Evolutionary conservation across 1,284 basidiomycete genomes (phyloP), one percentile per base, ranked within the genome.

Genomic region (Wolfiporia cocos): DNA sequence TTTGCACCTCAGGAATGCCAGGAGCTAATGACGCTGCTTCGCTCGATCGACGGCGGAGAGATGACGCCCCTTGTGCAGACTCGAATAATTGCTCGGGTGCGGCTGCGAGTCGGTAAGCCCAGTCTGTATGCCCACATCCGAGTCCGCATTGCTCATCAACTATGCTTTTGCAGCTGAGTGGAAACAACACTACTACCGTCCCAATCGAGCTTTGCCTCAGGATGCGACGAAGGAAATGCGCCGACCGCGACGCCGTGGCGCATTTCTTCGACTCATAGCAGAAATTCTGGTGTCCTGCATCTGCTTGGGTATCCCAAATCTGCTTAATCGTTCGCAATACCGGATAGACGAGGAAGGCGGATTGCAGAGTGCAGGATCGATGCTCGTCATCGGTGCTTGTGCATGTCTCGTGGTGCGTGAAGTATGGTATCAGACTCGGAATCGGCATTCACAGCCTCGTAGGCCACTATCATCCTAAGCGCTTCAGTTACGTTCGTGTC

Each of bases 401-500:
- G 74, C 80, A 11, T 83, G 79, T 52, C 61, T 86, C n/a, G 71
- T 83, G 61, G 82, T 84, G 59, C 64, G 78, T 68, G 22, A 48
- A 31, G 30, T 30, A 36, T 19, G 11, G 14, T 3, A 3, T 3
- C 26, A 7, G 28, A 11, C 20, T 3, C n/a, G 6, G 12, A 17
- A 10, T 6, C 18, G 11, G 14, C 18, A 28, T 43, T 5, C 24
- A 37, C 21, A 39, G 22, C 28, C 20, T 14, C 14, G 21, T 42
- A 88, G 85, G 83, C 85, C 52, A 84, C 83, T 21, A 73, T 87
- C 41, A 73, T 88, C 15, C 65, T 88, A 42, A 86, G 84, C 53
- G 81, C 83, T 30, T 82, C 83, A 33, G 79, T 87, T 42, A 87
- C 83, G 22, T 78, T 88, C 63, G 73, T 88, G 55, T 76, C 81